Evolutionary conservation across 805 yeast genomes (phyloP), one percentile per base, ranked within the genome.

Genomic region (Lipomyces starkeyi): DNA sequence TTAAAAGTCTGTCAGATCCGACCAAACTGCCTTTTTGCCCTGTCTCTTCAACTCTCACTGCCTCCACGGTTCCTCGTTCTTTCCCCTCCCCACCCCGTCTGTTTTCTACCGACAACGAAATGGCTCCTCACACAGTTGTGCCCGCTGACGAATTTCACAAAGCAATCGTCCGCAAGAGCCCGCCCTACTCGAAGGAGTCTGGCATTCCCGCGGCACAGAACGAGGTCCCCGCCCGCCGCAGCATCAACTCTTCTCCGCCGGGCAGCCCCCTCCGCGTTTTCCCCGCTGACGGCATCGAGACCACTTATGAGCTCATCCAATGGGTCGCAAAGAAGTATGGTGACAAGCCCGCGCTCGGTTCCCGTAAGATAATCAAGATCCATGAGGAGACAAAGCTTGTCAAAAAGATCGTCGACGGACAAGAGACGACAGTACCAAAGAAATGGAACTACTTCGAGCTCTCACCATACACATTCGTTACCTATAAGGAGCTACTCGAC

Each of bases 391-490:
- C 82, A 62, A 93, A 91, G 80, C 83, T 82, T 75, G 85, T 95
- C 67, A 87, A 86, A 69, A 93, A 92, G 82, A 76, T 85, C 62
- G 81, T 95, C 59, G 90, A 93, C 74, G 98, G 98, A 67, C 84
- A 89, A 77, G 86, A 86, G 65, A 81, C 79, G 35, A 82, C 86
- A 73, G 89, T 89, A 61, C 92, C 90, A 76, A 95, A 95, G 81
- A 88, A 88, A 63, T 95, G 99, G 99, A 80, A 84, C 64, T 94
- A 82, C 79, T 95, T 85, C 78, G 97, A 95, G 80, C 81, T 89
- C 76, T 84, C 91, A 8, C 85, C 86, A 58, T 95, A 93, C 81
- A 80, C 87, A 67, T 89, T 84, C 79, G 83, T 88, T 64, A 84
- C 89, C 6, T 93, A 82, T 78, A 81, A 81, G 40, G 86, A 92